These are phyloP conservation scores for Penicillium sp. DNA, from an alignment of 2,329 filamentous ascomycete species.

Conservation along the genomic window DNA sequence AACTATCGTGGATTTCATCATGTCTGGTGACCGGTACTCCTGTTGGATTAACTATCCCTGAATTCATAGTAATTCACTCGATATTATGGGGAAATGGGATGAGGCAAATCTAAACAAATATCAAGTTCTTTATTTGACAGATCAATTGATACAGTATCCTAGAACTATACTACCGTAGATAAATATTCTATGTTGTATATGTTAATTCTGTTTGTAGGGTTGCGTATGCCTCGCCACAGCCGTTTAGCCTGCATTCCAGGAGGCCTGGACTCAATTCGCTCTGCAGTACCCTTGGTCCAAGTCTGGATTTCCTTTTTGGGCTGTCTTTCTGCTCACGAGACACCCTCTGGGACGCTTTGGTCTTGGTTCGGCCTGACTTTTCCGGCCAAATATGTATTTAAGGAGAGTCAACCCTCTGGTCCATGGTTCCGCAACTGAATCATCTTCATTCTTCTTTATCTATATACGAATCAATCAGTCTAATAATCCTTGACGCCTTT, in stretches of 20 bases:
- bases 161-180: background rate
- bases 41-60: background rate
- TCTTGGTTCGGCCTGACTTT: background rate
- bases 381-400: slow-evolving; percentile 4
- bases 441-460: background rate
- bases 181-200: background rate
- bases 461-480: background rate
- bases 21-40: background rate
- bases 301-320: slow-evolving; percentile 8
- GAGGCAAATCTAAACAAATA: background rate
- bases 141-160: background rate
- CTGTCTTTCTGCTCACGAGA: slow-evolving; percentile 5
- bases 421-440: background rate
- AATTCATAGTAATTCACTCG: background rate
- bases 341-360: background rate
- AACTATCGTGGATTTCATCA: background rate
- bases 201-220: background rate
- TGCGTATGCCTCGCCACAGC: slow-evolving; percentile 1
- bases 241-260: slow-evolving; percentile 1
- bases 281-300: background rate
- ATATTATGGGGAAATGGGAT: background rate
- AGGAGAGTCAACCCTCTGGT: background rate
- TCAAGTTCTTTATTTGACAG: background rate
- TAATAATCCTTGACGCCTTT: background rate
- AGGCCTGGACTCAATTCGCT: background rate